phyloP scores from a whole-genome alignment of 2,329 filamentous ascomycete genomes.

The Colletotrichum chrysophilum region DNA sequence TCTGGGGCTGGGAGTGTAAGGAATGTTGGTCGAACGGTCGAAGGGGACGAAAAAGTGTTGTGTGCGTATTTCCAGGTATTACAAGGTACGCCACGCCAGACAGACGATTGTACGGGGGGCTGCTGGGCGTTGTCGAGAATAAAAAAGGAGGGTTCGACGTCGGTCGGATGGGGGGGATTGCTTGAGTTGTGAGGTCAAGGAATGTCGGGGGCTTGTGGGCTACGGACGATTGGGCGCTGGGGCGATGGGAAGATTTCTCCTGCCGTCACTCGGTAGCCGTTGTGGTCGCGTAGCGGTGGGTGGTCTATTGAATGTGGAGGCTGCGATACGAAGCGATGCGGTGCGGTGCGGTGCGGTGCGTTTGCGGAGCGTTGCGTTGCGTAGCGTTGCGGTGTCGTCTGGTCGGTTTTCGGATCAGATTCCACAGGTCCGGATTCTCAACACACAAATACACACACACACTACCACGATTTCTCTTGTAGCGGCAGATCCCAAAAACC shows the following conservation, averaged over 20 bases:
- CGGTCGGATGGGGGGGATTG: not conserved
- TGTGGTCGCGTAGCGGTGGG: constrained; percentile 22
- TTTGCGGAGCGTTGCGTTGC: not conserved
- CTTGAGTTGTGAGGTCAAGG: constrained; percentile 22
- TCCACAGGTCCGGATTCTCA: constrained; percentile 6
- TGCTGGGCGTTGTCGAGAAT: constrained; percentile 17
- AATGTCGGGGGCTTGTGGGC: constrained; percentile 23
- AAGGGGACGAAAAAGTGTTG: not conserved
- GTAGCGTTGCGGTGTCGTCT: not conserved
- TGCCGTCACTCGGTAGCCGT: constrained; percentile 17
- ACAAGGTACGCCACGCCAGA: constrained; percentile 22
- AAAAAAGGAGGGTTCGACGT: constrained; percentile 19
- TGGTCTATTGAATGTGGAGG: constrained; percentile 15
- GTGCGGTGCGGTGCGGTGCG: not conserved
- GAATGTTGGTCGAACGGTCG: constrained; percentile 20
- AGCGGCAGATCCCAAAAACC: not conserved
- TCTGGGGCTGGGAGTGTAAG: not conserved
- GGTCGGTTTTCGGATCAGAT: constrained; percentile 11
- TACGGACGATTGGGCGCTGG: constrained; percentile 15
- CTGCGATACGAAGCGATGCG: constrained; percentile 12
- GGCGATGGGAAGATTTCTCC: constrained; percentile 21
- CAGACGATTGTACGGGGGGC: constrained; percentile 1
- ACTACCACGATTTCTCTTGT: not conserved
- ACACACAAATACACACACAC: not conserved
- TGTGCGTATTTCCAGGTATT: constrained; percentile 22